Evolutionary conservation across 1,284 basidiomycete genomes (phyloP), one percentile per base, ranked within the genome.

Genomic region (Malassezia brasiliensis): DNA sequence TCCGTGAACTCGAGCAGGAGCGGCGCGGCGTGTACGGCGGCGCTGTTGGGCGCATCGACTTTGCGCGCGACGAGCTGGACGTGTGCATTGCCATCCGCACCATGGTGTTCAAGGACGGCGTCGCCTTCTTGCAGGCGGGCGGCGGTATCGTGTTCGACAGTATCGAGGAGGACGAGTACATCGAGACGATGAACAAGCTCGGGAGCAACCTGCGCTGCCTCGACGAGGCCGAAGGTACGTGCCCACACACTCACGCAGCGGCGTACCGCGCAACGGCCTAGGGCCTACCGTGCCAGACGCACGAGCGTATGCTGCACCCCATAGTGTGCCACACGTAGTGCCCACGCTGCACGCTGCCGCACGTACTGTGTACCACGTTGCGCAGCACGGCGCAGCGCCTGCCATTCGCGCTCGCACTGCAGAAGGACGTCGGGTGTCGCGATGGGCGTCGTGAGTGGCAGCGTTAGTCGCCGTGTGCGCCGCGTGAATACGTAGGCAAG

Each of bases 41-140:
- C 38, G 94, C 90, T 1, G 90, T 98, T 15, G 94, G 94, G 14
- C 84, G 90, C 50, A 96, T 94, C 75, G 91, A 98, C 76, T 98
- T 96, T 77, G 88, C 91, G 30, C 79, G 84, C 31, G 86, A 93
- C 70, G 86, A 88, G 72, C 90, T 98, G 85, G 94, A 99, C 76
- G 93, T 90, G 1, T 96, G 93, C 77, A 99, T 99, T 66, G 94
- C 94, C 8, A 98, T 99, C 70, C 83, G 94, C 39, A 98, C 93
- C 1, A 98, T 98, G 90, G 83, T 85, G 2, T 96, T 96, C 80
- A 96, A 93, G 77, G 83, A 93, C 66, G 90, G 90, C 1, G 79
- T 83, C 17, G 90, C 85, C 9, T 98, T 96, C 76, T 78, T 98
- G 47, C 93, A 96, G 76, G 91, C 94, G 0, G 79, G 78, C 62